Evolutionary conservation across 805 yeast species (phyloP), one percentile per base, ranked within the genome.

Genomic region (Isabelozyma pseudorhagii): DNA sequence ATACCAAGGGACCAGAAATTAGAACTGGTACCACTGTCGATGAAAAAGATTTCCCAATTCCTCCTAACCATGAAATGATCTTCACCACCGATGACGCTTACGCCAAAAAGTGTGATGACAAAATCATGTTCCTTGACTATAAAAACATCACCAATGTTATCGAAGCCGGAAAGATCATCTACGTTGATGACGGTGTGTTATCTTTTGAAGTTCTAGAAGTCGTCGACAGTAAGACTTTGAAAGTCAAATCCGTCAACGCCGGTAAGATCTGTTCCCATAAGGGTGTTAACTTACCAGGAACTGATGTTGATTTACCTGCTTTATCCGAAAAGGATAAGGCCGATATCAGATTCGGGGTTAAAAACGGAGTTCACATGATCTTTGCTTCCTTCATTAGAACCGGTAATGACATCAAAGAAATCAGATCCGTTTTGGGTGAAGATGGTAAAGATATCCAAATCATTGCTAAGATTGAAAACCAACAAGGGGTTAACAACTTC

Each of bases 401-500:
- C 59, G 97, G 89, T 64, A 75, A 88, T 58, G 99, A 94, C 75
- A 87, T 94, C 71, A 75, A 69, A 66, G 87, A 89, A 68, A 94
- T 94, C 77, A 88, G 99, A 78, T 79, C 84, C 68, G 97, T 93
- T 52, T 81, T 94, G 63, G 98, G 98, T 70, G 97, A 91, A 78
- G 96, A 90, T 48, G 99, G 99, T 71, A 86, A 85, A 76, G 88
- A 89, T 67, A 89, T 94, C 75, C 96, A 94, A 82, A 91, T 94
- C 78, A 92, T 94, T 64, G 87, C 90, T 71, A 94, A 94, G 84
- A 93, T 94, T 71, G 99, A 94, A 82, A 92, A 91, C 82, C 98
- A 93, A 80, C 99, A 94, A 79, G 99, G 99, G 83, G 98, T 94
- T 66, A 92, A 94, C 88, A 94, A 94, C 85, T 94, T 94, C 70